Conservation (phyloP, 2,329 filamentous ascomycete species). For the Trichophaea hybrida region DNA sequence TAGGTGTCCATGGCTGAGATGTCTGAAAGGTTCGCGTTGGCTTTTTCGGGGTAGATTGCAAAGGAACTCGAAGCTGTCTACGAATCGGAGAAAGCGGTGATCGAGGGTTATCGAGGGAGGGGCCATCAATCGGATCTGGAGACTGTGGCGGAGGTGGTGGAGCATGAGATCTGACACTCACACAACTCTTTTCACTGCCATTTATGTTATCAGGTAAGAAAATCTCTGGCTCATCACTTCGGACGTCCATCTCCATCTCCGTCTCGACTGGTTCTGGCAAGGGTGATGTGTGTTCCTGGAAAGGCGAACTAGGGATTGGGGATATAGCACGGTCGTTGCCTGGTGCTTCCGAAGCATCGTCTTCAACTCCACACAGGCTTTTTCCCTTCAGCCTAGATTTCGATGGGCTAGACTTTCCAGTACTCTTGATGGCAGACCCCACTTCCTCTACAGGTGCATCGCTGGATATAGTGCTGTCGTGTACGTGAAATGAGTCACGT, state of each 20-base stretch:
- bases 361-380: neutral
- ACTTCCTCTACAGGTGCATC: neutral
- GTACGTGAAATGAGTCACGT: neutral
- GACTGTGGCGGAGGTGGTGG: neutral
- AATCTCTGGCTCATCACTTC: neutral
- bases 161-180: neutral
- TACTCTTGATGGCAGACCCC: too few species aligned
- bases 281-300: neutral
- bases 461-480: neutral
- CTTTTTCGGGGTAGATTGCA: constrained; percentile 12
- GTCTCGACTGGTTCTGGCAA: neutral
- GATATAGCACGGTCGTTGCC: neutral
- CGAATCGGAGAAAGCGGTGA: constrained; percentile 18
- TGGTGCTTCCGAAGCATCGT: neutral
- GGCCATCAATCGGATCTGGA: neutral
- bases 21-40: constrained; percentile 29
- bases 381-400: too few species aligned
- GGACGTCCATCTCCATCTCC: neutral
- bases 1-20: constrained; percentile 51
- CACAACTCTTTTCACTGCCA: neutral
- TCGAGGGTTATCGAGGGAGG: neutral
- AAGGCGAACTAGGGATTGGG: neutral
- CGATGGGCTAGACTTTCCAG: too few species aligned
- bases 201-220: neutral
- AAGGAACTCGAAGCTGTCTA: constrained; percentile 11